These are phyloP conservation scores for Aureobasidium sp. DNA, from an alignment of 2,329 filamentous ascomycete species.

Conservation along the genomic window DNA sequence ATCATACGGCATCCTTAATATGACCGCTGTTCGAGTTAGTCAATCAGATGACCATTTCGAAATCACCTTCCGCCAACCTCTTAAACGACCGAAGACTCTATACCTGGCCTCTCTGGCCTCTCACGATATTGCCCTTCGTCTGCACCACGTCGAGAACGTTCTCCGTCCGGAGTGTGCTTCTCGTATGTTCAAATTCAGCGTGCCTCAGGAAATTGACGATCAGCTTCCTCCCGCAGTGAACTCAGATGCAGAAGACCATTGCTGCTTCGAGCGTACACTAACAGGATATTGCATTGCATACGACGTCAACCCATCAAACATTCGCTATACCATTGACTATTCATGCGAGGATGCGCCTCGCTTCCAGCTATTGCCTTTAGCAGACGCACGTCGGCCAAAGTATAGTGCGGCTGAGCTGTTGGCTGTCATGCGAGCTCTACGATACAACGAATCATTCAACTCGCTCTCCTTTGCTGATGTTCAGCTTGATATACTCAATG, in stretches of 20 bases:
- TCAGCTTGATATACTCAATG: slow-evolving; percentile 55
- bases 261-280: slow-evolving; percentile 56
- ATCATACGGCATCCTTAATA: slow-evolving; percentile 55
- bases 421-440: slow-evolving; percentile 58
- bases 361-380: slow-evolving; percentile 54
- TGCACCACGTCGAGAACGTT: slow-evolving; percentile 53
- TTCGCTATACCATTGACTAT: slow-evolving; percentile 54
- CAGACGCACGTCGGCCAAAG: slow-evolving; percentile 38
- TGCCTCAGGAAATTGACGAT: slow-evolving; percentile 48
- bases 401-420: slow-evolving; percentile 58
- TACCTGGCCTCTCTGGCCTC: slow-evolving; percentile 57
- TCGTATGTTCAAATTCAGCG: slow-evolving; percentile 53
- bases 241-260: slow-evolving; percentile 50
- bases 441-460: slow-evolving; percentile 61
- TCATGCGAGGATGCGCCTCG: slow-evolving; percentile 58
- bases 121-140: slow-evolving; percentile 53
- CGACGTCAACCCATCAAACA: slow-evolving; percentile 56
- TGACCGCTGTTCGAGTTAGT: slow-evolving; percentile 51
- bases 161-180: slow-evolving; percentile 58
- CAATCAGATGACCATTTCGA: slow-evolving; percentile 58
- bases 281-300: slow-evolving; percentile 63
- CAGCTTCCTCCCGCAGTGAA: slow-evolving; percentile 38
- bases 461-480: slow-evolving; percentile 60
- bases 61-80: slow-evolving; percentile 50
- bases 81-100: slow-evolving; percentile 46